A percentile compares a stretch with the other conserved stretches of the same genome.
These are phyloP conservation scores for Myriosclerotinia curreyana DNA, from an alignment of 2,329 filamentous ascomycete species.

Conservation along the genomic window DNA sequence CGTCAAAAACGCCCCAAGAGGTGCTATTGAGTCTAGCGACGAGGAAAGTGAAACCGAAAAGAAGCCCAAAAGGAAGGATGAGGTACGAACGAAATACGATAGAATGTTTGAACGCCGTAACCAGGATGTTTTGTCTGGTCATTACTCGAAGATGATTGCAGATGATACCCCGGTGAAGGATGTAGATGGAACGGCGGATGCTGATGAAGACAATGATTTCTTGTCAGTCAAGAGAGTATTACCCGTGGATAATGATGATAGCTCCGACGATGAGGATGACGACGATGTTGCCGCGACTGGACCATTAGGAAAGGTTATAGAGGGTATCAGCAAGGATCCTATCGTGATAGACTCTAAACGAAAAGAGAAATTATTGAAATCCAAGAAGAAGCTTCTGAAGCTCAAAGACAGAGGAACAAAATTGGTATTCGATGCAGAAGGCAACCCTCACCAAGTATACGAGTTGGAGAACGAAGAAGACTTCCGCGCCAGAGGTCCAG, in stretches of 20 bases:
- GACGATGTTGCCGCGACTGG: slow-evolving; percentile 43
- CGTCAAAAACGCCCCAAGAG: slow-evolving; percentile 80
- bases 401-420: slow-evolving; percentile 84
- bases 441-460: slow-evolving; percentile 79
- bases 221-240: slow-evolving; percentile 86
- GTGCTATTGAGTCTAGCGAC: slow-evolving; percentile 57
- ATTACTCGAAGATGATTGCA: slow-evolving; percentile 83
- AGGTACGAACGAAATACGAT: slow-evolving; percentile 91
- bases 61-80: slow-evolving; percentile 61
- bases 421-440: slow-evolving; percentile 89
- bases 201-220: slow-evolving; percentile 77
- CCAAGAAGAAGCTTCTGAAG: slow-evolving; percentile 90
- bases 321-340: slow-evolving; percentile 64
- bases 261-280: slow-evolving; percentile 40
- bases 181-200: slow-evolving; percentile 48
- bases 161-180: slow-evolving; percentile 51
- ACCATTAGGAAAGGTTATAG: slow-evolving; percentile 56
- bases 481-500: slow-evolving; percentile 72
- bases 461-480: slow-evolving; percentile 81
- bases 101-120: slow-evolving; percentile 97
- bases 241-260: slow-evolving; percentile 56
- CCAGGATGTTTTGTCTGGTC: slow-evolving; percentile 89
- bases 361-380: slow-evolving; percentile 89
- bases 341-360: slow-evolving; percentile 91
- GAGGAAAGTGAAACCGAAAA: slow-evolving; percentile 56